A percentile compares a stretch with the other conserved stretches of the same genome.
Evolutionary conservation across 306 rosid genomes (phyloP).

Genomic region (Cotoneaster glaucophyllus): DNA sequence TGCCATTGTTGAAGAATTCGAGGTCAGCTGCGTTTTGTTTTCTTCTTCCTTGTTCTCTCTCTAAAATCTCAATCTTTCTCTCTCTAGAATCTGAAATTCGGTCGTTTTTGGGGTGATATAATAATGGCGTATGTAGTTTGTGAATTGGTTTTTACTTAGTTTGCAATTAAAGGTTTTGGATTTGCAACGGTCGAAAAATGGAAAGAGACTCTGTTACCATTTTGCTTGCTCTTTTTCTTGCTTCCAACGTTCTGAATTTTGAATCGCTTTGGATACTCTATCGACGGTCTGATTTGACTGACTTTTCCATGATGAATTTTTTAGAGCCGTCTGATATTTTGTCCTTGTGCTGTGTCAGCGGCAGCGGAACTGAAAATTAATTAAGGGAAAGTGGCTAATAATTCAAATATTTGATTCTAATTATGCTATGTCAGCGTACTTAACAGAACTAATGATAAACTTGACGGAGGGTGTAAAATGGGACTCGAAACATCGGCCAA

Average conservation of each 20-base stretch:
- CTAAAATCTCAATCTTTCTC: not conserved
- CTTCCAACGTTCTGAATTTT: slow-evolving; percentile 43
- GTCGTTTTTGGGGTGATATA: slow-evolving; percentile 1
- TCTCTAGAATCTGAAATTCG: not conserved
- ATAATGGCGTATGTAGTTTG: slow-evolving; percentile 14
- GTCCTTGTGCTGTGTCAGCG: too few relatives aligned
- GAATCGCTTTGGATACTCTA: slow-evolving; percentile 14
- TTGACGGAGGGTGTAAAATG: too few relatives aligned
- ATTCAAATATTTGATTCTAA: too few relatives aligned
- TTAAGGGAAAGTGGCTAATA: too few relatives aligned
- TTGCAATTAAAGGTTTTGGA: slow-evolving; percentile 1
- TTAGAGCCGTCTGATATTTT: not conserved
- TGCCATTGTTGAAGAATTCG: slow-evolving; percentile 39
- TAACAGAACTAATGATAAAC: too few relatives aligned
- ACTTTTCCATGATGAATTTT: not conserved
- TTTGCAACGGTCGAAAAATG: slow-evolving; percentile 58
- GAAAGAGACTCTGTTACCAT: slow-evolving; percentile 3
- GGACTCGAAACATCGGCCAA: too few relatives aligned
- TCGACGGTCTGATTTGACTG: slow-evolving; percentile 10
- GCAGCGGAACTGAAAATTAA: too few relatives aligned
- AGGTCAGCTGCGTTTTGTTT: not conserved
- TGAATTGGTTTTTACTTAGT: slow-evolving; percentile 11
- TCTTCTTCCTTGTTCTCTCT: not conserved
- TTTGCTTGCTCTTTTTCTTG: not conserved
- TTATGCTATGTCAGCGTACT: too few relatives aligned